A percentile compares a stretch with the other conserved stretches of the same genome.
Evolutionary conservation across 495 filamentous ascomycete genomes (phyloP).

Genomic region (Lepidopterella palustris): DNA sequence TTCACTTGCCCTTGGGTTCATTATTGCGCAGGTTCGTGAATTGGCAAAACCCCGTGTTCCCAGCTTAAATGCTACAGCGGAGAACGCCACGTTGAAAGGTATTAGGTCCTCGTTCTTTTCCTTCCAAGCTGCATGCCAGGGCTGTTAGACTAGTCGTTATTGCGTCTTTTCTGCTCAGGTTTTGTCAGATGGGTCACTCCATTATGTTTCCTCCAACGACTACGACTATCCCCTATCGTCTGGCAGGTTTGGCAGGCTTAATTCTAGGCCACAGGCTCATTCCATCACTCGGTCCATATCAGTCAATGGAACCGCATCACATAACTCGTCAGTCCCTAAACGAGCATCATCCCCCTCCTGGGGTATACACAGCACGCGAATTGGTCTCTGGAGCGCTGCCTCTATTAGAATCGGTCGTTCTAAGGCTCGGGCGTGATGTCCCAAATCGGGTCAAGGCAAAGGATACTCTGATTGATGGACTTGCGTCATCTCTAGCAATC

Average conservation of each 20-base stretch:
- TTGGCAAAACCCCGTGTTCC: neutral
- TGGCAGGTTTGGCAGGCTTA: neutral
- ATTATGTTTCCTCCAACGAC: neutral
- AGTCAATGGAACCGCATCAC: neutral
- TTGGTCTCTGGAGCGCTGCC: constrained; percentile 31
- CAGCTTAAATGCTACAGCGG: neutral
- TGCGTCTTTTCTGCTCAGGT: neutral
- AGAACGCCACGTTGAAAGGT: neutral
- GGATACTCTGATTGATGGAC: constrained; percentile 28
- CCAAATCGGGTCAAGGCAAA: constrained; percentile 15
- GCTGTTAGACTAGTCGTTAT: neutral
- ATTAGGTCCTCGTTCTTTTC: neutral
- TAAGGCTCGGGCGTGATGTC: constrained; percentile 27
- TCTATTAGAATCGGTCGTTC: constrained; percentile 31
- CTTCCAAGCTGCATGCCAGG: neutral
- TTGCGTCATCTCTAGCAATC: constrained; percentile 31
- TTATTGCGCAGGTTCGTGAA: neutral
- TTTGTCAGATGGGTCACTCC: neutral
- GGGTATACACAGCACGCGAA: constrained; percentile 33
- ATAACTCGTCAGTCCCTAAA: neutral
- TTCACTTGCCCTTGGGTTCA: neutral
- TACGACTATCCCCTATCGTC: neutral
- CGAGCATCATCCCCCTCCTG: constrained; percentile 7
- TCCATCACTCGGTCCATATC: neutral
- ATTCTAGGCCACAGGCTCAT: neutral